These are phyloP conservation scores for Ajuga reptans DNA, from an alignment of 305 asterid species.

Conservation along the genomic window DNA sequence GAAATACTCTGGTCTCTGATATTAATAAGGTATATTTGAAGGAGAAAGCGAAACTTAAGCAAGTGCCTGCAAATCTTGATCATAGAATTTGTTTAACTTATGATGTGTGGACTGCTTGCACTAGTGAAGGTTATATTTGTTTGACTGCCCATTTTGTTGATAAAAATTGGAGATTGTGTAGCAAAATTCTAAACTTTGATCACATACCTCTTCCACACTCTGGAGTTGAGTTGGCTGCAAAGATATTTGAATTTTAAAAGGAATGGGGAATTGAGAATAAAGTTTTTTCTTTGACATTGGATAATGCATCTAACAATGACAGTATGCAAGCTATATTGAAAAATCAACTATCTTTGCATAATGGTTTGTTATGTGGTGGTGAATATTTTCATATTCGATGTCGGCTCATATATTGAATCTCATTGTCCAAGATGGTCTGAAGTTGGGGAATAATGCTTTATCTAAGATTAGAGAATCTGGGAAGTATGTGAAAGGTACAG, in stretches of 20 bases:
- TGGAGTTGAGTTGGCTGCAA: too few relatives aligned
- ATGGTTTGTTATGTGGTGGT: too few relatives aligned
- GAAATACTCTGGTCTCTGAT: background rate
- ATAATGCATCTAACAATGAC: too few relatives aligned
- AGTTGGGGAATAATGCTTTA: background rate
- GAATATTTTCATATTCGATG: background rate
- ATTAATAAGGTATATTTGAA: background rate
- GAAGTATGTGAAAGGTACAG: background rate
- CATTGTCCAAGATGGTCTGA: background rate
- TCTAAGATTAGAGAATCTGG: background rate
- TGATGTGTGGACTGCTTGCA: background rate
- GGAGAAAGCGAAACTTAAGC: background rate
- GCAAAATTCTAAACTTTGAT: background rate
- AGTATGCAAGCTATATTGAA: too few relatives aligned
- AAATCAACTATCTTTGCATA: too few relatives aligned
- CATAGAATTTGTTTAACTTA: background rate
- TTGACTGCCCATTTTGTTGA: background rate
- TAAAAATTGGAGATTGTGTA: too few relatives aligned
- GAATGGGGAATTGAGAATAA: background rate
- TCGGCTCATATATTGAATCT: background rate
- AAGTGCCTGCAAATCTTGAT: background rate
- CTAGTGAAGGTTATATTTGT: background rate
- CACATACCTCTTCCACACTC: background rate
- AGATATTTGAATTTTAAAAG: background rate
- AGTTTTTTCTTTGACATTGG: background rate